A percentile compares a stretch with the other conserved stretches of the same genome.
phyloP scores from a whole-genome alignment of 257 asterid genomes.

The Henckelia pumila region DNA sequence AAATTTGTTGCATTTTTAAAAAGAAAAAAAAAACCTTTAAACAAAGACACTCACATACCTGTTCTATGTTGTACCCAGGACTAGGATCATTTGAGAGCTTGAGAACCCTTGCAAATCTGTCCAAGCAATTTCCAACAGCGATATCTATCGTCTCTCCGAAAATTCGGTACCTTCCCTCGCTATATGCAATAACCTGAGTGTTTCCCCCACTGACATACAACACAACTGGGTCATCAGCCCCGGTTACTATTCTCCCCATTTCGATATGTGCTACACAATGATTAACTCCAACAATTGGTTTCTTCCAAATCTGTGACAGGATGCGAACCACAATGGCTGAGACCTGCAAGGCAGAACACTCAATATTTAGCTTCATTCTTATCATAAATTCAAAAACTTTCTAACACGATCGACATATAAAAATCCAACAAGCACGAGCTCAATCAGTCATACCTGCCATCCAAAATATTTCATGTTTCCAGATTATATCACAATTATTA shows the following conservation, averaged over 20 bases:
- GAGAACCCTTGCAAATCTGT: slow-evolving; percentile 97
- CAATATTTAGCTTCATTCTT: background rate
- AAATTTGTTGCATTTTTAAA: no score
- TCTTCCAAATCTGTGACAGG: slow-evolving; percentile 89
- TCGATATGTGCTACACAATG: slow-evolving; percentile 97
- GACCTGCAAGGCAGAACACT: slow-evolving; percentile 47
- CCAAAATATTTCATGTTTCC: background rate
- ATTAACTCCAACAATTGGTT: slow-evolving; percentile 85
- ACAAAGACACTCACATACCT: slow-evolving; percentile 48
- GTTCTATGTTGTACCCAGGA: slow-evolving; percentile 98
- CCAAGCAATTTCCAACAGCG: slow-evolving; percentile 95
- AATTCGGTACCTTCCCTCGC: slow-evolving; percentile 85
- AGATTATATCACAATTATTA: background rate
- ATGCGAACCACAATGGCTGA: slow-evolving; percentile 80
- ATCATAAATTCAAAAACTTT: background rate
- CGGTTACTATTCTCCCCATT: slow-evolving; percentile 90
- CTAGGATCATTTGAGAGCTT: slow-evolving; percentile 92
- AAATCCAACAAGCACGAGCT: background rate
- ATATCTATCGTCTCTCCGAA: slow-evolving; percentile 95
- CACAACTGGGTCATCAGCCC: slow-evolving; percentile 92
- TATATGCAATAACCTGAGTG: slow-evolving; percentile 91
- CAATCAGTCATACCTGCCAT: background rate
- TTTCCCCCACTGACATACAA: slow-evolving; percentile 96
- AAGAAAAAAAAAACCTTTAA: background rate
- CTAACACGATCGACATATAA: background rate